phyloP scores from a whole-genome alignment of 2,329 filamentous ascomycete species.

The Monilinia fructigena region DNA sequence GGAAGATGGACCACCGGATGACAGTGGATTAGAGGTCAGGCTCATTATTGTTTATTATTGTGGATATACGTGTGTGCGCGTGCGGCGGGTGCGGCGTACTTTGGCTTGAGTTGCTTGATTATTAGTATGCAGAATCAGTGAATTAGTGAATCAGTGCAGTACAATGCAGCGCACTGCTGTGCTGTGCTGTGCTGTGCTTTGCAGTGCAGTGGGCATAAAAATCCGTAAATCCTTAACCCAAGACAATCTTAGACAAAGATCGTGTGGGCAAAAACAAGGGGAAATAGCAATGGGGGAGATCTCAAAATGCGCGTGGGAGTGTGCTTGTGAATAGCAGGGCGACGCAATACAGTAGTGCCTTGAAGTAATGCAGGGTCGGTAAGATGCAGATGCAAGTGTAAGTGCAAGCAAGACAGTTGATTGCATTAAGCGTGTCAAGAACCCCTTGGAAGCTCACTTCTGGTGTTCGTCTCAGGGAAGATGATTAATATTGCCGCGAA shows the following conservation, averaged over 20 bases:
- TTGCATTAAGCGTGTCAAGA: conserved; percentile 13
- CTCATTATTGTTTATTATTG: conserved; percentile 30
- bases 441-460: background rate
- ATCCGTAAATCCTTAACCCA: conserved; percentile 2
- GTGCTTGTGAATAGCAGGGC: background rate
- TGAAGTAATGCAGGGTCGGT: conserved; percentile 12
- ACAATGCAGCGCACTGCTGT: too few species aligned
- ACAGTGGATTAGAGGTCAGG: conserved; percentile 40
- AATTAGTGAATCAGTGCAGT: background rate
- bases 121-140: conserved; percentile 2
- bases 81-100: conserved; percentile 17
- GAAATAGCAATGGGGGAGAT: conserved; percentile 8
- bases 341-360: conserved; percentile 2
- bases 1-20: conserved; percentile 38
- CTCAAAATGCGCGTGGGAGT: conserved; percentile 12
- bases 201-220: background rate
- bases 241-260: conserved; percentile 17
- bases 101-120: conserved; percentile 7
- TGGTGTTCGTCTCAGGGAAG: background rate
- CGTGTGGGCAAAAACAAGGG: conserved; percentile 17
- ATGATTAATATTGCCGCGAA: conserved; percentile 6
- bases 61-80: conserved; percentile 20
- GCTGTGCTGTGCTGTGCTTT: too few species aligned
- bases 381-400: conserved; percentile 6
- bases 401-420: conserved; percentile 1